phyloP scores from a whole-genome alignment of 83 land plant genomes.

The Larix sibirica region DNA sequence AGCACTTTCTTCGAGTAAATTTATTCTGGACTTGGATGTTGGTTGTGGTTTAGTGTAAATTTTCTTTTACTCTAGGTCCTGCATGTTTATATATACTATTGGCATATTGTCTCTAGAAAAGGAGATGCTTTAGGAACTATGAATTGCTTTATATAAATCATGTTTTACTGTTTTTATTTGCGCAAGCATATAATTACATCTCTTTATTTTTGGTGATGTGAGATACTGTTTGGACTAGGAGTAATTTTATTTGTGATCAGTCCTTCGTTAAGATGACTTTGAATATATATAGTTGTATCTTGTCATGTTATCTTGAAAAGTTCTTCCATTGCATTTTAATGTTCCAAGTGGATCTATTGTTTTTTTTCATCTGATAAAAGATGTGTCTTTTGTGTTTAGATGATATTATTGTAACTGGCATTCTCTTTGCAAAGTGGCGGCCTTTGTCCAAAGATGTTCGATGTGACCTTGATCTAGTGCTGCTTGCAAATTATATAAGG shows the following conservation, averaged over 20 bases:
- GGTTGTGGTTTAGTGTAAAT: no score
- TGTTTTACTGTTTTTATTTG: not conserved
- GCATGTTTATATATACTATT: not conserved
- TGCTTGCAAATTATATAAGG: slow-evolving; percentile 87
- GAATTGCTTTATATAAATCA: not conserved
- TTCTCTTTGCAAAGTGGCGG: slow-evolving; percentile 88
- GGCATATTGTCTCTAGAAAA: not conserved
- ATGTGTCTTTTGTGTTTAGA: slow-evolving; percentile 32
- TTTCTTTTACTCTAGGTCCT: no score
- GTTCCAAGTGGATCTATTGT: not conserved
- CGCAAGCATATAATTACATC: not conserved
- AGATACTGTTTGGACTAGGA: not conserved
- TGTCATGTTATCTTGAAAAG: no score
- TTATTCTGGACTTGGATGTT: no score
- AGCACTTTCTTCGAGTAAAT: no score
- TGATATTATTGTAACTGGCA: slow-evolving; percentile 89
- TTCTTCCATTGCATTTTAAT: no score
- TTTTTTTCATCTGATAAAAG: not conserved
- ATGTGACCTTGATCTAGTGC: slow-evolving; percentile 89
- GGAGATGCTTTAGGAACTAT: not conserved
- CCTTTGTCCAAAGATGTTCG: slow-evolving; percentile 78
- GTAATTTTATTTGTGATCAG: not conserved
- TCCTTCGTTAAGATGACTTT: no score
- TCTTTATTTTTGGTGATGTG: not conserved
- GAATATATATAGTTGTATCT: no score